Percentiles rank a stretch among this genome's conserved stretches.
Evolutionary conservation across 306 rosid species (phyloP).

Genomic region (Astragalus glycyphyllos): DNA sequence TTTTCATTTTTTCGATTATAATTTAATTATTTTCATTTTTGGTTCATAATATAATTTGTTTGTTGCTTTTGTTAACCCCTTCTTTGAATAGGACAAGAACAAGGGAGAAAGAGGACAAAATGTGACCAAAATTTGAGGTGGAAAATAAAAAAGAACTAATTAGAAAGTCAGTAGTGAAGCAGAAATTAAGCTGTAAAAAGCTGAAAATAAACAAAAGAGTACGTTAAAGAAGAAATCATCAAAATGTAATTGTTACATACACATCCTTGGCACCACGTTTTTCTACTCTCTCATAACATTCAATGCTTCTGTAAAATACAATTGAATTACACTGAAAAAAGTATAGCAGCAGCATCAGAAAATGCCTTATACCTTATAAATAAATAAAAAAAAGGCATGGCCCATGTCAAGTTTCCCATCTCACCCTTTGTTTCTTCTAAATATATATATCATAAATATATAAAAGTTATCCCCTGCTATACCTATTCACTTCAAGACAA

Average conservation of each 20-base stretch:
- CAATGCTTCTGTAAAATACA: constrained; percentile 43
- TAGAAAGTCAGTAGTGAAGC: no score
- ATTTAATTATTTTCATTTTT: no score
- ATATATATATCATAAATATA: neutral
- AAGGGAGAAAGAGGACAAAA: no score
- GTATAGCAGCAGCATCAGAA: constrained; percentile 40
- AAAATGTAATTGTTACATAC: neutral
- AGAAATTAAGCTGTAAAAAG: no score
- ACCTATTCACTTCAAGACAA: constrained; percentile 58
- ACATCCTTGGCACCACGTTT: constrained; percentile 29
- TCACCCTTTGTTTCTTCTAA: neutral
- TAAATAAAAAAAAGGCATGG: neutral
- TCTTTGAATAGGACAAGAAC: no score
- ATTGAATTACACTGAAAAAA: constrained; percentile 41
- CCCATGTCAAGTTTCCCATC: neutral
- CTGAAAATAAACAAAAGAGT: constrained; percentile 37
- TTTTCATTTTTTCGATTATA: no score
- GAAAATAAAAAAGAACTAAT: no score
- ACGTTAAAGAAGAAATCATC: constrained; percentile 46
- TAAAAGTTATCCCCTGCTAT: constrained; percentile 40
- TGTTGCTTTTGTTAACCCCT: no score
- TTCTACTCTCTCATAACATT: constrained; percentile 48
- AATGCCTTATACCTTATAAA: neutral
- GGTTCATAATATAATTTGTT: no score
- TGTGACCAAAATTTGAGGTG: no score